Percentiles rank a stretch among this genome's conserved stretches.
phyloP scores from a whole-genome alignment of 495 filamentous ascomycete species.

The Aspergillus asperescens region DNA sequence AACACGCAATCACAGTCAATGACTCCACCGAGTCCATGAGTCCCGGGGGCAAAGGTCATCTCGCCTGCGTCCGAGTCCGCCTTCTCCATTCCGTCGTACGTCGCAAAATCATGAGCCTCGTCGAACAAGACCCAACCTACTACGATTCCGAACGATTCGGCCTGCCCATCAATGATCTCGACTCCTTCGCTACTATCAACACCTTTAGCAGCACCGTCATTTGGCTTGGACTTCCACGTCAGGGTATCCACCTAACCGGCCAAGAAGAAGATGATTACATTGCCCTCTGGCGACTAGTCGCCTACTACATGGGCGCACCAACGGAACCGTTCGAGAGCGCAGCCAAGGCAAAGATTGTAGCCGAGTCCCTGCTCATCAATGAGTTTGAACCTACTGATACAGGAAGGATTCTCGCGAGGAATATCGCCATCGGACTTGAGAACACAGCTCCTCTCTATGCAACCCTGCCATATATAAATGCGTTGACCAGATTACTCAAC shows the following conservation, averaged over 20 bases:
- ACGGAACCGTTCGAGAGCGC: conserved; percentile 53
- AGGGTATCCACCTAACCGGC: conserved; percentile 58
- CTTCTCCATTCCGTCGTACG: conserved; percentile 70
- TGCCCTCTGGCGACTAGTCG: conserved; percentile 70
- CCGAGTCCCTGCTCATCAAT: conserved; percentile 58
- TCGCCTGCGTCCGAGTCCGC: conserved; percentile 64
- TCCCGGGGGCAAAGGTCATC: conserved; percentile 61
- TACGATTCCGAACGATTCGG: conserved; percentile 56
- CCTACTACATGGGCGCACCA: conserved; percentile 63
- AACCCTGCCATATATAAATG: conserved; percentile 58
- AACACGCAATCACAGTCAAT: conserved; percentile 67
- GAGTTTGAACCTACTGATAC: conserved; percentile 60
- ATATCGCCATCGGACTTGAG: conserved; percentile 63
- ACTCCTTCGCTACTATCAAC: conserved; percentile 63
- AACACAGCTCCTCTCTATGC: conserved; percentile 58
- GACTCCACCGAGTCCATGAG: conserved; percentile 56
- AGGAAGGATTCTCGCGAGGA: conserved; percentile 59
- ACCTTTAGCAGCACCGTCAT: conserved; percentile 62
- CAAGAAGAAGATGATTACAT: conserved; percentile 65
- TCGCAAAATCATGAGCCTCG: conserved; percentile 56
- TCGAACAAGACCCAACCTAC: conserved; percentile 50
- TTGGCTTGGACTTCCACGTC: conserved; percentile 63
- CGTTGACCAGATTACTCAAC: conserved; percentile 65
- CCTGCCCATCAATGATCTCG: conserved; percentile 68
- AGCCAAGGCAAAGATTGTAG: conserved; percentile 49